phyloP scores from a whole-genome alignment of 2,329 filamentous ascomycete species.

The Cercospora berteroae region DNA sequence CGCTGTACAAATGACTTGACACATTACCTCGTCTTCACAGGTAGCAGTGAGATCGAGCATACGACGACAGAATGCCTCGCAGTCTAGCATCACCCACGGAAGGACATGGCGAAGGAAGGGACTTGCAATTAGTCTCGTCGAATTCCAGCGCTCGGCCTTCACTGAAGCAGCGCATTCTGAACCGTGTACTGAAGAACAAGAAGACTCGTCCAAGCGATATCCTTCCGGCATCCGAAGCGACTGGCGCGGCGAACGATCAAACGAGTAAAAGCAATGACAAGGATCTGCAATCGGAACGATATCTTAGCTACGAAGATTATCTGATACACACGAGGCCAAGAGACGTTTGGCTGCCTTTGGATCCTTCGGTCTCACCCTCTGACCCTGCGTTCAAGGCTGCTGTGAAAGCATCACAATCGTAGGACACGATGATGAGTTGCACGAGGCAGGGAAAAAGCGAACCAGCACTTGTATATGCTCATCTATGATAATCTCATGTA shows the following conservation, averaged over 20 bases:
- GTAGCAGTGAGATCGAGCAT: neutral
- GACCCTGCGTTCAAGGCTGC: slow-evolving; percentile 8
- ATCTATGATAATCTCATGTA: neutral
- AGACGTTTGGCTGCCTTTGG: slow-evolving; percentile 6
- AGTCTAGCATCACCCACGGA: neutral
- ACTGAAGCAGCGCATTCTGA: neutral
- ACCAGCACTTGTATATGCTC: neutral
- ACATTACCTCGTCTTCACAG: neutral
- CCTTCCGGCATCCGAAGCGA: neutral
- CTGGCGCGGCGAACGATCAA: neutral
- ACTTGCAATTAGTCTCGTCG: too few species aligned
- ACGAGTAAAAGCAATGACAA: neutral
- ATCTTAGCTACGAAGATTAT: slow-evolving; percentile 3
- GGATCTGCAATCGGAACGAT: neutral
- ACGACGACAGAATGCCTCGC: neutral
- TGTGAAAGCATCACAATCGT: neutral
- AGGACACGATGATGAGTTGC: neutral
- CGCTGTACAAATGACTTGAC: neutral
- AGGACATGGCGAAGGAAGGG: neutral
- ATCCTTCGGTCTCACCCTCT: slow-evolving; percentile 6
- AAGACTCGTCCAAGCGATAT: neutral
- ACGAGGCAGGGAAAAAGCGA: neutral
- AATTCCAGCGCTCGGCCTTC: neutral
- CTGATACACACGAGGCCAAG: slow-evolving; percentile 2
- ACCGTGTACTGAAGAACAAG: neutral